Conservation (phyloP, 73 alveolate genomes). For the Paramecium primaurelia region DNA sequence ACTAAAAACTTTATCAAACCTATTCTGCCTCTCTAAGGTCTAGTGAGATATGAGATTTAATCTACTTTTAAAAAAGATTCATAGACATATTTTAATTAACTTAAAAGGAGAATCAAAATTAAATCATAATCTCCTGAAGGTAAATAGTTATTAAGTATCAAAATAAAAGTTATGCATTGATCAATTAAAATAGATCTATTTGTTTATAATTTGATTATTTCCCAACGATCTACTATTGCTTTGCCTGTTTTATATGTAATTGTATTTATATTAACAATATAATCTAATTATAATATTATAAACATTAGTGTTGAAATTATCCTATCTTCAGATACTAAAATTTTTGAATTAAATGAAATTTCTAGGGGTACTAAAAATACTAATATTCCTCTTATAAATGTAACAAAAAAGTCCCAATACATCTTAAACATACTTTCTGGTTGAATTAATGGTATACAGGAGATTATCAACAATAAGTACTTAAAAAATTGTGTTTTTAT, state of each 20-base stretch:
- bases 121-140: not conserved
- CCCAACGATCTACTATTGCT: not conserved
- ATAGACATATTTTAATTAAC: not conserved
- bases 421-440: not conserved
- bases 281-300: not conserved
- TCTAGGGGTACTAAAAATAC: not conserved
- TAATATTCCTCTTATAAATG: not conserved
- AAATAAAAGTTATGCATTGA: not conserved
- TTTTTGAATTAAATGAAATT: not conserved
- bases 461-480: not conserved
- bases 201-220: not conserved
- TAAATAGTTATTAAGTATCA: not conserved
- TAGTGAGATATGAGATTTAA: not conserved
- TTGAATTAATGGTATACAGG: not conserved
- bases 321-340: not conserved
- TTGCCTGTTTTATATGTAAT: not conserved
- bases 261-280: not conserved
- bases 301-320: not conserved
- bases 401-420: conserved; percentile 14
- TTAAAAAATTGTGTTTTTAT: not conserved
- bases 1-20: not conserved
- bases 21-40: conserved; percentile 1
- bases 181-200: not conserved
- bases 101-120: not conserved
- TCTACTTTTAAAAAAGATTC: not conserved